phyloP scores from a whole-genome alignment of 805 yeast genomes.

The Yarrowia sp. region DNA sequence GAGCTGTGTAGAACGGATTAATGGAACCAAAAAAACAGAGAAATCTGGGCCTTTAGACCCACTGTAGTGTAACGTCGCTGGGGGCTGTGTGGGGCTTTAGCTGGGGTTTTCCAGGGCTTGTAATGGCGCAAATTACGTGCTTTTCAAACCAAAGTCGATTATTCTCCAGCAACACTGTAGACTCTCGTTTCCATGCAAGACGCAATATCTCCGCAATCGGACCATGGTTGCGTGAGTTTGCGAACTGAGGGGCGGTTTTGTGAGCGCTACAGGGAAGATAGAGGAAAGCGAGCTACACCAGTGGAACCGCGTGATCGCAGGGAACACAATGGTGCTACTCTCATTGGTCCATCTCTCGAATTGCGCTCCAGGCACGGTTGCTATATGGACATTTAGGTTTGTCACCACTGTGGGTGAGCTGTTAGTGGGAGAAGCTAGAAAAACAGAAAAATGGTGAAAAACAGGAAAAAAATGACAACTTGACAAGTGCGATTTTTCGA shows the following conservation, averaged over 20 bases:
- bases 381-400: not conserved
- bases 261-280: not conserved
- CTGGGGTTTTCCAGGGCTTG: too few relatives aligned
- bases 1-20: not conserved
- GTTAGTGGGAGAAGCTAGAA: not conserved
- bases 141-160: constrained; percentile 1
- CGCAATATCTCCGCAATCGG: constrained; percentile 32
- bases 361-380: not conserved
- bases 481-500: not conserved
- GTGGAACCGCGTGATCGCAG: too few relatives aligned
- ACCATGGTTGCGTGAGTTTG: constrained; percentile 27
- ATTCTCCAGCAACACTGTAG: not conserved
- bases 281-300: too few relatives aligned
- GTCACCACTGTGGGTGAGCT: too few relatives aligned
- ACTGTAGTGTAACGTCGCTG: not conserved
- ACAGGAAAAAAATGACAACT: too few relatives aligned
- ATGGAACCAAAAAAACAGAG: too few relatives aligned
- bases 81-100: too few relatives aligned
- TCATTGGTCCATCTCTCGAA: not conserved
- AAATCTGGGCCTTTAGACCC: too few relatives aligned
- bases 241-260: not conserved
- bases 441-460: not conserved
- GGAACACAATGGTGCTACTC: not conserved
- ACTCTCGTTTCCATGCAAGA: constrained; percentile 23
- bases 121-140: too few relatives aligned